These are phyloP conservation scores for Truncatella angustata DNA, from an alignment of 2,329 filamentous ascomycete species.

Conservation along the genomic window DNA sequence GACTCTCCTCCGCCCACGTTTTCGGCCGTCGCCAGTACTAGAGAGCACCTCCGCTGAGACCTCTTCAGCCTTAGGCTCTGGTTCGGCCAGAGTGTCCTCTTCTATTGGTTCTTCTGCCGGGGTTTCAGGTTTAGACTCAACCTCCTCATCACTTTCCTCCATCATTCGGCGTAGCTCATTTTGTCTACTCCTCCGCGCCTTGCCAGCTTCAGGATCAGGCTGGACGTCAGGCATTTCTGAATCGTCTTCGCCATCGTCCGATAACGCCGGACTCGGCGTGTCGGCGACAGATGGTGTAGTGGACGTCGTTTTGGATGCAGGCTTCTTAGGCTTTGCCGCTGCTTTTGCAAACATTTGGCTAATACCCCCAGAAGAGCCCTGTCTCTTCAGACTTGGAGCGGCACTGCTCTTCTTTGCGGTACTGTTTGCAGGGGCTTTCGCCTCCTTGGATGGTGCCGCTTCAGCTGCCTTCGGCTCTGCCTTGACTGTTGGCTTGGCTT, in stretches of 20 bases:
- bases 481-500: constrained; percentile 37
- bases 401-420: constrained; percentile 37
- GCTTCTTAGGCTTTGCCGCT: constrained; percentile 30
- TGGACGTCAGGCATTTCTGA: constrained; percentile 20
- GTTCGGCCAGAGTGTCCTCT: constrained; percentile 16
- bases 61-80: constrained; percentile 21
- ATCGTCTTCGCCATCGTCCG: constrained; percentile 32
- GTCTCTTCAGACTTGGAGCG: constrained; percentile 48
- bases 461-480: constrained; percentile 31
- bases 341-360: constrained; percentile 33
- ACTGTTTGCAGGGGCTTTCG: constrained; percentile 24
- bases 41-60: constrained; percentile 27
- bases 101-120: constrained; percentile 6
- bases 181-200: constrained; percentile 24
- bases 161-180: constrained; percentile 31
- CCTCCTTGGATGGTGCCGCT: constrained; percentile 20
- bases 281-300: constrained; percentile 16
- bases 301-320: constrained; percentile 14
- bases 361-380: constrained; percentile 28
- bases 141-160: constrained; percentile 32
- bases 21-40: constrained; percentile 24
- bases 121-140: constrained; percentile 5
- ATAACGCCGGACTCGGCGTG: constrained; percentile 23
- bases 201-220: constrained; percentile 19
- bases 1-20: constrained; percentile 29